These are phyloP conservation scores for Russula vinacea DNA, from an alignment of 768 basidiomycete genomes.

Conservation along the genomic window DNA sequence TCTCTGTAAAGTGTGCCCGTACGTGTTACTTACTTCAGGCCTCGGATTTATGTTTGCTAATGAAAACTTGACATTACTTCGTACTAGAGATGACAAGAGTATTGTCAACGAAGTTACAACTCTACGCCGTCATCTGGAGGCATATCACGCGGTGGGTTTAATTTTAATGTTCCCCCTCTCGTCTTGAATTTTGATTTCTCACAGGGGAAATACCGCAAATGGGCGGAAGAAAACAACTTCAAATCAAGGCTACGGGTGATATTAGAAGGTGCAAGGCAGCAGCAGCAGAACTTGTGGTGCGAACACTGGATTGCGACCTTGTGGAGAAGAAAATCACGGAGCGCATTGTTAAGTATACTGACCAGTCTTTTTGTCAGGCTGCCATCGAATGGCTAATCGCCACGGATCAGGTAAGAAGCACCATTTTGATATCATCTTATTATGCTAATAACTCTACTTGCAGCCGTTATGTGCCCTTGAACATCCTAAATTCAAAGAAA, in stretches of 20 bases:
- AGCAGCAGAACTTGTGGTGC: background rate
- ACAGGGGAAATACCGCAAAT: background rate
- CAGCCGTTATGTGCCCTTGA: background rate
- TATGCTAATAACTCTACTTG: background rate
- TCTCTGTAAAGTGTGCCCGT: background rate
- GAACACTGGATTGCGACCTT: background rate
- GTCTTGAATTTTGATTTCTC: background rate
- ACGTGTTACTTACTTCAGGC: no score
- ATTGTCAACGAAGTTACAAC: background rate
- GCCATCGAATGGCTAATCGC: constrained; percentile 8
- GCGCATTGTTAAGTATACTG: background rate
- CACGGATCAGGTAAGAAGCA: background rate
- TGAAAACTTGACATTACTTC: background rate
- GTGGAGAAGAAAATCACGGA: background rate
- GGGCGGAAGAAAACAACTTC: background rate
- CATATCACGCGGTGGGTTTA: background rate
- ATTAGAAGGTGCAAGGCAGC: background rate
- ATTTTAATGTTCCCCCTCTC: no score
- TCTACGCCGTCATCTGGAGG: background rate
- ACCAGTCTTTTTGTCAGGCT: background rate
- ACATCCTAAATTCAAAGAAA: background rate
- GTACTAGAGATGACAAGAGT: background rate
- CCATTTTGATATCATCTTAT: no score
- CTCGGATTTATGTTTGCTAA: background rate
- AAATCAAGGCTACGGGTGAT: background rate